These are phyloP conservation scores for Cinnamomum chago DNA, from an alignment of 164 flowering plant species.

Conservation along the genomic window DNA sequence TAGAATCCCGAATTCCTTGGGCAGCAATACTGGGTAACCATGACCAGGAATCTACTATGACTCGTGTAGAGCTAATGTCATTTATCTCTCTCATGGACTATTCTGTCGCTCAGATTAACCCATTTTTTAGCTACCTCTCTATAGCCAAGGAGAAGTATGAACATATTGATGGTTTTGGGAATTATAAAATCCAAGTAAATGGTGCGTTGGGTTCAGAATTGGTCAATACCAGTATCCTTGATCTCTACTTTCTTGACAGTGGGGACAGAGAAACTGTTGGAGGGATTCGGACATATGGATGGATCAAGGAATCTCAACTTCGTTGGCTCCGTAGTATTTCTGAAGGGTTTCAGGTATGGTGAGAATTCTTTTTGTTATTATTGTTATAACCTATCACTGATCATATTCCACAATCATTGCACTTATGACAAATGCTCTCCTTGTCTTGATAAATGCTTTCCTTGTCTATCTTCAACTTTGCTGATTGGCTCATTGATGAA, in stretches of 20 bases:
- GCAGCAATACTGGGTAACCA: conserved; percentile 94
- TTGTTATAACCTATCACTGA: neutral
- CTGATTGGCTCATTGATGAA: too few species aligned
- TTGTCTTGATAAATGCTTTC: too few species aligned
- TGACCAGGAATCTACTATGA: conserved; percentile 92
- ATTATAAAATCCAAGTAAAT: conserved; percentile 57
- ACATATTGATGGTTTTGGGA: conserved; percentile 84
- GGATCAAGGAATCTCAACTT: conserved; percentile 92
- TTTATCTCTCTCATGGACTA: conserved; percentile 77
- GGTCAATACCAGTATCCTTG: conserved; percentile 61
- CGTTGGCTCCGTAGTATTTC: conserved; percentile 58
- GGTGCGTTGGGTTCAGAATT: conserved; percentile 65
- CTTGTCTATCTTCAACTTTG: too few species aligned
- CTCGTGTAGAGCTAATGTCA: conserved; percentile 76
- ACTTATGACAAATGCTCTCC: too few species aligned
- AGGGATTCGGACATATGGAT: conserved; percentile 68
- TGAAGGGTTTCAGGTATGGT: conserved; percentile 38
- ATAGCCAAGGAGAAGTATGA: conserved; percentile 6
- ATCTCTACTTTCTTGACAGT: conserved; percentile 86
- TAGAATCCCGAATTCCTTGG: conserved; percentile 76
- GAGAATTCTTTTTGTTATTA: neutral
- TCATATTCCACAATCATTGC: too few species aligned
- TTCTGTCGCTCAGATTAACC: conserved; percentile 67
- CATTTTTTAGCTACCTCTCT: conserved; percentile 25
- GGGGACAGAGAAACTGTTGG: conserved; percentile 64